Evolutionary conservation across 768 basidiomycete genomes (phyloP).

Genomic region (Ramaria rubella): DNA sequence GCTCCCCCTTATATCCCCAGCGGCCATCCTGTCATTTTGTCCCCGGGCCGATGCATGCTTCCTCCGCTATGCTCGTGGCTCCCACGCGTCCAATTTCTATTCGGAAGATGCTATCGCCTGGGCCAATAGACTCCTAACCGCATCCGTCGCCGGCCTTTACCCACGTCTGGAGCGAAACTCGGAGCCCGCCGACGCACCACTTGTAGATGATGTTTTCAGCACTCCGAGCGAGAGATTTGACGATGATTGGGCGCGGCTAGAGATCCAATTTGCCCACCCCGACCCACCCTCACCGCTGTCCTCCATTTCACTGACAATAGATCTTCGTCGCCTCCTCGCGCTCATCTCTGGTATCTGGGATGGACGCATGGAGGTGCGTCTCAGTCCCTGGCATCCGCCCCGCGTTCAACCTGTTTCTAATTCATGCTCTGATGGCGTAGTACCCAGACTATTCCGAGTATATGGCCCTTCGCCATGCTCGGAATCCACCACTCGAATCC

Average conservation of each 20-base stretch:
- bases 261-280: not conserved
- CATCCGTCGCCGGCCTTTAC: not conserved
- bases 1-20: not conserved
- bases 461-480: not conserved
- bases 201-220: not conserved
- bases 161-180: too few relatives aligned
- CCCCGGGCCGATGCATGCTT: not conserved
- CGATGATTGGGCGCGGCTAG: not conserved
- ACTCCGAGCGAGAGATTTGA: not conserved
- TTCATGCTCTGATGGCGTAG: not conserved
- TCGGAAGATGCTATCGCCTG: not conserved
- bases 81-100: not conserved
- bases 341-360: not conserved
- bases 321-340: not conserved
- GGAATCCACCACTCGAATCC: not conserved
- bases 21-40: not conserved
- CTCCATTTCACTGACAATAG: not conserved
- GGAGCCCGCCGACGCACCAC: not conserved
- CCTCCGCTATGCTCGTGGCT: not conserved
- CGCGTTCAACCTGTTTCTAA: not conserved
- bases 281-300: not conserved
- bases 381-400: not conserved
- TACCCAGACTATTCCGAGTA: not conserved
- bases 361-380: slow-evolving; percentile 3
- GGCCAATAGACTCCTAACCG: not conserved